phyloP scores from a whole-genome alignment of 1,284 basidiomycete genomes.

The Ceratobasidium sp. region DNA sequence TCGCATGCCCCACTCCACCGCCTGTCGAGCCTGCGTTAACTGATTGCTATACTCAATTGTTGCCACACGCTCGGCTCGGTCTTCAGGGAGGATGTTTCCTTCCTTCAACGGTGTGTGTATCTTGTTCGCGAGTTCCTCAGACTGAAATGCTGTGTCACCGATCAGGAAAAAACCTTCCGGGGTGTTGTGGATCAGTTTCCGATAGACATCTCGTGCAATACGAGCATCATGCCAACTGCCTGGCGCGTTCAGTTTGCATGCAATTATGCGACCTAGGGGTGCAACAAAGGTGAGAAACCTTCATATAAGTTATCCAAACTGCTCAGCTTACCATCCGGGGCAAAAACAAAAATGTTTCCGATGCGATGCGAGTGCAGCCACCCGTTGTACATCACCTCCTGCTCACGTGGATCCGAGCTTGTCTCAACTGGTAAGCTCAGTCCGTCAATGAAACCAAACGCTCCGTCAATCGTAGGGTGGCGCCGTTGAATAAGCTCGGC shows the following conservation, averaged over 20 bases:
- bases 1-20: conserved; percentile 66
- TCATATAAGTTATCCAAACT: background rate
- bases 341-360: conserved; percentile 56
- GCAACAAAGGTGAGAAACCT: background rate
- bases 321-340: conserved; percentile 56
- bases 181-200: conserved; percentile 56
- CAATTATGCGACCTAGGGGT: conserved; percentile 58
- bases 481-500: conserved; percentile 56
- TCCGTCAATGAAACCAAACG: conserved; percentile 60
- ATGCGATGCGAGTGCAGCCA: conserved; percentile 64
- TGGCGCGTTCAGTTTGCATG: conserved; percentile 59
- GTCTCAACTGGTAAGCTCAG: conserved; percentile 53
- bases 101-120: conserved; percentile 63
- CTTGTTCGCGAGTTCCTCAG: background rate
- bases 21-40: conserved; percentile 61
- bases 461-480: conserved; percentile 61
- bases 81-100: conserved; percentile 53
- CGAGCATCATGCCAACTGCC: conserved; percentile 67
- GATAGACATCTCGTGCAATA: conserved; percentile 61
- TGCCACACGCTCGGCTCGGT: conserved; percentile 48
- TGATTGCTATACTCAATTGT: conserved; percentile 56
- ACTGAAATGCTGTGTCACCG: conserved; percentile 64
- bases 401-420: conserved; percentile 59
- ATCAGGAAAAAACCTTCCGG: conserved; percentile 63
- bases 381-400: conserved; percentile 67